Percentiles rank a stretch among this genome's conserved stretches.
phyloP scores from a whole-genome alignment of 495 filamentous ascomycete species.

The Copromyces sp. region DNA sequence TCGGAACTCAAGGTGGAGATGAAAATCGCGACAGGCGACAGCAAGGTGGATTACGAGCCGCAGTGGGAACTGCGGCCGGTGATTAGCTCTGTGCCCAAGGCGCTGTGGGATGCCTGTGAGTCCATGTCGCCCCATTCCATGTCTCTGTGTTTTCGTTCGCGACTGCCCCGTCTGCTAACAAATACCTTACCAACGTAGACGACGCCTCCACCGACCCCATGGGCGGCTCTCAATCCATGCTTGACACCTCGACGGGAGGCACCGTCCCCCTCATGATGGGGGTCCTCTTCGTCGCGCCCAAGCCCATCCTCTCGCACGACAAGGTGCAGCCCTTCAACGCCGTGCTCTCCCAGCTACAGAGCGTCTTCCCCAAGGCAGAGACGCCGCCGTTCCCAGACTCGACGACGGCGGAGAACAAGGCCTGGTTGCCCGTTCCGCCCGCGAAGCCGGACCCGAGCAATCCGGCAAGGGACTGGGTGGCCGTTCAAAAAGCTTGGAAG shows the following conservation, averaged over 20 bases:
- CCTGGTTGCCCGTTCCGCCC: too few species aligned
- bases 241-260: not conserved
- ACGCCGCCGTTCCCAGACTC: too few species aligned
- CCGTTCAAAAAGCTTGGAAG: too few species aligned
- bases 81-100: not conserved
- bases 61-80: not conserved
- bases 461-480: too few species aligned
- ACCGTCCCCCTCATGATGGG: slow-evolving; percentile 1
- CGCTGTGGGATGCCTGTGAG: slow-evolving; percentile 2
- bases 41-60: too few species aligned
- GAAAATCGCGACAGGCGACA: not conserved
- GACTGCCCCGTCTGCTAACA: too few species aligned
- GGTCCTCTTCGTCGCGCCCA: not conserved
- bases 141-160: too few species aligned
- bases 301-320: not conserved
- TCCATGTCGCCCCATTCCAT: not conserved
- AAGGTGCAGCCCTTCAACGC: not conserved
- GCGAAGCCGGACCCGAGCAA: too few species aligned
- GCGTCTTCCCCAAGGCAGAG: too few species aligned
- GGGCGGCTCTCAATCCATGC: not conserved
- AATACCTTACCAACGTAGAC: not conserved
- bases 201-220: not conserved
- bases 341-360: too few species aligned
- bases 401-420: too few species aligned
- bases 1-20: not conserved